Percentiles rank a stretch among this genome's conserved stretches.
Conservation (phyloP, 805 yeast genomes). For the Ogataea saltuana region DNA sequence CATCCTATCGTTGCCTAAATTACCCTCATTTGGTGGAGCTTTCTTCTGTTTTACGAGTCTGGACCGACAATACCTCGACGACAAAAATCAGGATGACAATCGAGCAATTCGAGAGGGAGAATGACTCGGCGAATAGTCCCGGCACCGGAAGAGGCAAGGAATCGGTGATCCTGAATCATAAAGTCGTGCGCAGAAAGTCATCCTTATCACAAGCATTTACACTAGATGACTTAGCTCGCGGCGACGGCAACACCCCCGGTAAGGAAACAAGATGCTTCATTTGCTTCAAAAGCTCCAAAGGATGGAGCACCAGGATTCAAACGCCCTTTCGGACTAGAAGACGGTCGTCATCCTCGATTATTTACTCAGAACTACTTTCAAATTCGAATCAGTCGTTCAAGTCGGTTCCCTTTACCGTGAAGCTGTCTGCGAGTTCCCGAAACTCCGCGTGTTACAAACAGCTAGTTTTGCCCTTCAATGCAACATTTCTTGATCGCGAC, state of each 20-base stretch:
- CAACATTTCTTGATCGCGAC: conserved; percentile 22
- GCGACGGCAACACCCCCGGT: not conserved
- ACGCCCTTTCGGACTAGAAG: not conserved
- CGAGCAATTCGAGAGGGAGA: too few species aligned
- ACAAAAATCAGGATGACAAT: too few species aligned
- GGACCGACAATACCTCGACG: too few species aligned
- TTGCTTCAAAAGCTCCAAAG: conserved; percentile 7
- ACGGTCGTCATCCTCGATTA: conserved; percentile 26
- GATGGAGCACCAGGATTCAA: not conserved
- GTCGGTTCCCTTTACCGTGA: conserved; percentile 30
- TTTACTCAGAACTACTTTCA: conserved; percentile 23
- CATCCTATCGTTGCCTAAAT: too few species aligned
- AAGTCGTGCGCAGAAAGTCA: conserved; percentile 21
- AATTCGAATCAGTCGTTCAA: conserved; percentile 16
- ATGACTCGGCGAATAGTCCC: too few species aligned
- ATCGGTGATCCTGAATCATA: not conserved
- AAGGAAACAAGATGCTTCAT: conserved; percentile 7
- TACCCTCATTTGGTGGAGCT: too few species aligned
- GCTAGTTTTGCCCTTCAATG: conserved; percentile 27
- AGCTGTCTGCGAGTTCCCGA: conserved; percentile 26
- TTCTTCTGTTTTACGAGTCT: too few species aligned
- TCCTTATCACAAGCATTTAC: conserved; percentile 26
- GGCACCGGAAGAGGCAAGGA: too few species aligned
- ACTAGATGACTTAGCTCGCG: conserved; percentile 14
- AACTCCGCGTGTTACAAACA: conserved; percentile 11